Conservation (phyloP, 1,284 basidiomycete species). For the Naganishia albida region DNA sequence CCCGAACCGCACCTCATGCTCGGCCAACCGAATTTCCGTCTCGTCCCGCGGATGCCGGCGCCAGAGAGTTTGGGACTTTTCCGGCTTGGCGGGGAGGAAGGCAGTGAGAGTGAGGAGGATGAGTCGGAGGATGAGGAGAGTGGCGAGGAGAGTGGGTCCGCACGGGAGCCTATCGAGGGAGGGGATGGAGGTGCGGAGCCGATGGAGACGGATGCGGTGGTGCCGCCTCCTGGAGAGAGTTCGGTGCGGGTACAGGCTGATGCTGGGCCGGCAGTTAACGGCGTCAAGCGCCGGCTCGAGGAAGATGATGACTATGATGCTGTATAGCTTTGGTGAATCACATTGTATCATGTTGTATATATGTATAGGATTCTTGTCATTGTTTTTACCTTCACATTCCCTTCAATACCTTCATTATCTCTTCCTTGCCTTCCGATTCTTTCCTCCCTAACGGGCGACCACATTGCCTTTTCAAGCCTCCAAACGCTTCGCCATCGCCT, state of each 20-base stretch:
- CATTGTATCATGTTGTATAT: too few relatives aligned
- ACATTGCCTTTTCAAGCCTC: slow-evolving; percentile 28
- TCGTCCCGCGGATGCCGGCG: slow-evolving; percentile 82
- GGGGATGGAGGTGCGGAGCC: neutral
- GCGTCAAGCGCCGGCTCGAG: slow-evolving; percentile 11
- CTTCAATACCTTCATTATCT: too few relatives aligned
- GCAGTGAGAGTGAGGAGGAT: slow-evolving; percentile 34
- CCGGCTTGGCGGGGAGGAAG: slow-evolving; percentile 36
- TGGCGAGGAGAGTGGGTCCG: slow-evolving; percentile 38
- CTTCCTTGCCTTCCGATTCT: too few relatives aligned
- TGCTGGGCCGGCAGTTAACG: neutral
- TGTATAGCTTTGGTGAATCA: neutral
- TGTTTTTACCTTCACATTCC: too few relatives aligned
- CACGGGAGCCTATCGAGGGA: slow-evolving; percentile 40
- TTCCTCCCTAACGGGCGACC: too few relatives aligned
- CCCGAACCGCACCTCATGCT: slow-evolving; percentile 80
- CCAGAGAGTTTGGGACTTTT: slow-evolving; percentile 49
- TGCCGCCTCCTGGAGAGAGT: neutral
- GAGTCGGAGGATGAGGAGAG: slow-evolving; percentile 37
- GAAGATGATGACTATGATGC: slow-evolving; percentile 30
- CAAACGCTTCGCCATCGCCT: slow-evolving; percentile 59
- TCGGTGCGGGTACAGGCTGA: neutral
- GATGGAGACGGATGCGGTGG: neutral
- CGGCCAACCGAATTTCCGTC: slow-evolving; percentile 87
- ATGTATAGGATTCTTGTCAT: too few relatives aligned